Conservation (phyloP, 2,329 filamentous ascomycete genomes). For the Aspergillus jensenii region DNA sequence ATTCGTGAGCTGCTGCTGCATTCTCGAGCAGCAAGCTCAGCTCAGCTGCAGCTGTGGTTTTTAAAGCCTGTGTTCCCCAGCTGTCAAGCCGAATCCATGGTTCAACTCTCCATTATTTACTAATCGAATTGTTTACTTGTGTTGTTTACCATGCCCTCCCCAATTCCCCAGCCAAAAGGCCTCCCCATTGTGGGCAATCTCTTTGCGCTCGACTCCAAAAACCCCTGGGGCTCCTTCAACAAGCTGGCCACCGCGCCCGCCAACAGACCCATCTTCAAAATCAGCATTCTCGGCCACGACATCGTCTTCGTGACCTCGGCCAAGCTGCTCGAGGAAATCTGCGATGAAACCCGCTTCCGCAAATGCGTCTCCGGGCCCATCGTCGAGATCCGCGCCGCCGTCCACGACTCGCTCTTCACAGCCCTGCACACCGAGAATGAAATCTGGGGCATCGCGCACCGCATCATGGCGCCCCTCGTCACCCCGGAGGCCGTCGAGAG, state of each 20-base stretch:
- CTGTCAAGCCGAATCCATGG: neutral
- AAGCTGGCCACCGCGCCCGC: constrained; percentile 48
- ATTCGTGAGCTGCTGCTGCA: neutral
- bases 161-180: constrained; percentile 53
- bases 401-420: constrained; percentile 69
- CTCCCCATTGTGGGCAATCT: constrained; percentile 55
- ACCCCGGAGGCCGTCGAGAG: constrained; percentile 39
- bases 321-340: constrained; percentile 62
- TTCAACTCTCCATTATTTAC: neutral
- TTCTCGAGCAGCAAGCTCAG: neutral
- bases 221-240: constrained; percentile 53
- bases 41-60: neutral
- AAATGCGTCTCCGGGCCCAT: constrained; percentile 54
- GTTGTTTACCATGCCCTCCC: constrained; percentile 39
- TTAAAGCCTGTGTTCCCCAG: neutral
- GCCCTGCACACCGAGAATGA: constrained; percentile 43
- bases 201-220: constrained; percentile 49
- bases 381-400: constrained; percentile 57
- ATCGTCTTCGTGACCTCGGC: constrained; percentile 55
- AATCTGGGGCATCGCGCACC: constrained; percentile 66
- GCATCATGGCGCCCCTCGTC: constrained; percentile 48
- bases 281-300: constrained; percentile 49
- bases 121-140: neutral
- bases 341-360: constrained; percentile 64
- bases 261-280: constrained; percentile 60